Percentiles rank a stretch among this genome's conserved stretches.
Conservation (phyloP, 2,329 filamentous ascomycete genomes). For the Aureobasidium melanogenum region DNA sequence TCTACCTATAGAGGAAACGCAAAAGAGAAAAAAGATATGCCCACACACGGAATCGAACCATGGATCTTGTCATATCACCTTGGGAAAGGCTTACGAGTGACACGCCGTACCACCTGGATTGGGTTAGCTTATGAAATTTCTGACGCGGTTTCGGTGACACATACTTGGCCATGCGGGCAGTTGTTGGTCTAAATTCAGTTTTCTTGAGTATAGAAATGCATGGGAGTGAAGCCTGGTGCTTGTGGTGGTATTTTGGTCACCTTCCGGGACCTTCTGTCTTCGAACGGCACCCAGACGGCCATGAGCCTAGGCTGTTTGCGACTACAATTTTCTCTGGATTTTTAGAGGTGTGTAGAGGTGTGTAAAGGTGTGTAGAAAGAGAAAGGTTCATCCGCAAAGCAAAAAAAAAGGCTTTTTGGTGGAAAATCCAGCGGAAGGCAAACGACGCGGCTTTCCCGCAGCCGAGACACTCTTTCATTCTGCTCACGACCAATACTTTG, state of each 20-base stretch:
- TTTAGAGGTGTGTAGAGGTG: too few species aligned
- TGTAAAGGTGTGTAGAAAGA: background rate
- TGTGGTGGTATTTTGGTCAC: too few species aligned
- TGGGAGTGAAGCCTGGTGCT: too few species aligned
- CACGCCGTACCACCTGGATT: conserved; percentile 2
- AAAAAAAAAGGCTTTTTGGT: background rate
- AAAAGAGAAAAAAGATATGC: background rate
- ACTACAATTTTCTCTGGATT: too few species aligned
- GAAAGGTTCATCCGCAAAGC: background rate
- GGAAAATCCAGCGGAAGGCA: background rate
- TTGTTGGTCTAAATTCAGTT: too few species aligned
- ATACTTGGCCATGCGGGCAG: background rate
- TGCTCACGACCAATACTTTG: background rate
- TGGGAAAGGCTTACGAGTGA: background rate
- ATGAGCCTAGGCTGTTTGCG: too few species aligned
- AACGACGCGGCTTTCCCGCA: background rate
- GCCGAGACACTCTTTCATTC: background rate
- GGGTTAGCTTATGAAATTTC: too few species aligned
- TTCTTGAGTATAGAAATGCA: too few species aligned
- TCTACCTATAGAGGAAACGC: too few species aligned
- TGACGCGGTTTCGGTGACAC: too few species aligned
- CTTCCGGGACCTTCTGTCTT: too few species aligned
- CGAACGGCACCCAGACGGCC: too few species aligned
- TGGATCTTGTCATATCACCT: conserved; percentile 9
- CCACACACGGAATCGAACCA: conserved; percentile 8